Base-by-base conservation (phyloP, 345 rosid species). In the Carallia brachiata region DNA sequence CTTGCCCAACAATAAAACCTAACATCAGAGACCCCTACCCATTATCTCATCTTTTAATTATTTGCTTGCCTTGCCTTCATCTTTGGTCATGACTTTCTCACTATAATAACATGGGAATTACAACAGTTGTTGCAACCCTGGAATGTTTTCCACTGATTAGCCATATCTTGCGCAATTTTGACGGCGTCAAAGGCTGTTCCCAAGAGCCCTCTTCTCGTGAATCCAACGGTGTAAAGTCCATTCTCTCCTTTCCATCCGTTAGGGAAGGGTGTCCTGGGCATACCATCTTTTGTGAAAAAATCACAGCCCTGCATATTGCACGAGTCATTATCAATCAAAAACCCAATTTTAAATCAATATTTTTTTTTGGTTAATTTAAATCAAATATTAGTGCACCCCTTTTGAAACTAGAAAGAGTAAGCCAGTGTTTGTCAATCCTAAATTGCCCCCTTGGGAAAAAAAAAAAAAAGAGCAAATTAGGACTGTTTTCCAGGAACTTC, bases 191-290 rank as follows among this genome's bases (percentile, higher is more conserved):
- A 65, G 6, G 90, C 81, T 62, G 92, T 85, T 66, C 97, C 98
- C 6, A 78, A 79, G 18, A 94, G 88, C 5, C 97, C 97, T 70
- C 90, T 85, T 68, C 90, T 80, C 39, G 93, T 88, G 66, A 94
- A 94, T 19, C 98, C 98, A 70, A 91, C 96, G 0, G 90, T 76
- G 72, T 94, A 94, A 5, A 94, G 66, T 47, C 97, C 93, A 40
- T 81, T 75, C 39, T 60, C 86, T 53, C 96, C 98, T 61, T 83
- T 90, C 98, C 97, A 90, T 1, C 95, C 85, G 75, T 86, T 78
- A 1, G 97, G 97, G 76, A 87, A 90, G 56, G 87, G 88, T 57
- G 89, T 83, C 73, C 47, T 87, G 0, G 97, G 97, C 85, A 90
- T 84, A 6, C 98, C 98, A 4, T 88, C 89, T 64, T 87, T 73